Conservation (phyloP, 306 rosid species). For the Acacia crassicarpa region DNA sequence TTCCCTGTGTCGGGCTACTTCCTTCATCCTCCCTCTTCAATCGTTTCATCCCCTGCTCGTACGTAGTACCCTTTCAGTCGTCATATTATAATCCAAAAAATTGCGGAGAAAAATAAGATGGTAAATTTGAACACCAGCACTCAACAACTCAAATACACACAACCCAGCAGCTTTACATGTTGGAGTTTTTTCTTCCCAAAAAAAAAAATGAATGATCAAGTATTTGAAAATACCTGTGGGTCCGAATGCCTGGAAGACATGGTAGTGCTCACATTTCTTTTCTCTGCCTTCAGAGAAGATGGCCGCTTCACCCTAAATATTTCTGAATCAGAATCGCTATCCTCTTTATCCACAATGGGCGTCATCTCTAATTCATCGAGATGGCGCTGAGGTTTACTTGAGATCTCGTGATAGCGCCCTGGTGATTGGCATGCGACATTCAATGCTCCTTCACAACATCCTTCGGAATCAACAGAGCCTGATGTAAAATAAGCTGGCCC, state of each 20-base stretch:
- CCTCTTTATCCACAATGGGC: constrained; percentile 48
- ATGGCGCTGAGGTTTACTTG: constrained; percentile 37
- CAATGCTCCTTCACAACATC: constrained; percentile 37
- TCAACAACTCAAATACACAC: neutral
- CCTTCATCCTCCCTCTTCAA: constrained; percentile 69
- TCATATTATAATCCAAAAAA: neutral
- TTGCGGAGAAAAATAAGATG: neutral
- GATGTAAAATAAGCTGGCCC: constrained; percentile 37
- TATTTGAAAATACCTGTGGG: constrained; percentile 60
- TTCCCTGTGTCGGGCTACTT: constrained; percentile 44
- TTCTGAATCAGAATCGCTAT: constrained; percentile 84
- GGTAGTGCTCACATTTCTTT: constrained; percentile 44
- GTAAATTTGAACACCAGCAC: neutral
- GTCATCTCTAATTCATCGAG: constrained; percentile 36
- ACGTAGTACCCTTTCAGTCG: constrained; percentile 16
- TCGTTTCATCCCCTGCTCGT: constrained; percentile 70
- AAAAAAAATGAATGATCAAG: neutral
- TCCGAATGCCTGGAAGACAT: constrained; percentile 46
- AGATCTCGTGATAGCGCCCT: constrained; percentile 41
- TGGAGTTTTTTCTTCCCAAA: neutral
- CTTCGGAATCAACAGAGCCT: constrained; percentile 40
- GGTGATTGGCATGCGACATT: constrained; percentile 46
- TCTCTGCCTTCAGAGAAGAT: constrained; percentile 71
- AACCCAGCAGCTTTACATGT: constrained; percentile 8
- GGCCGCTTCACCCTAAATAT: constrained; percentile 94